Evolutionary conservation across 495 filamentous ascomycete genomes (phyloP).

Genomic region (Penicillium egyptiacum): DNA sequence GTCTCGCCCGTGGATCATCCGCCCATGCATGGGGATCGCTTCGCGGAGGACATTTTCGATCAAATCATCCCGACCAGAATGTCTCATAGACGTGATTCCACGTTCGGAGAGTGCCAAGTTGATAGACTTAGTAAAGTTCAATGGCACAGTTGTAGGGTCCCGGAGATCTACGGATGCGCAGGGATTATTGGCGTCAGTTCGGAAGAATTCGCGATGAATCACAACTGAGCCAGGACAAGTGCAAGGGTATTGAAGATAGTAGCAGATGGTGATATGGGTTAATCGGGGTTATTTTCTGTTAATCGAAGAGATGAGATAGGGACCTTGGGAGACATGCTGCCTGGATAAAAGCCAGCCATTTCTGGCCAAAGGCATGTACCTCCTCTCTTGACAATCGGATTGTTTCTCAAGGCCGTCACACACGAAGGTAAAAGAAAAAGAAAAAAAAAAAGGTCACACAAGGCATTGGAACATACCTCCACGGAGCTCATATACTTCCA

Average conservation of each 20-base stretch:
- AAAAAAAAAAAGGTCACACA: slow-evolving; percentile 13
- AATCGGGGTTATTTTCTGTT: background rate
- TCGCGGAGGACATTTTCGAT: slow-evolving; percentile 69
- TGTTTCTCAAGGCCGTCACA: background rate
- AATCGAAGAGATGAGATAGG: slow-evolving; percentile 6
- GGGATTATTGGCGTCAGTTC: slow-evolving; percentile 21
- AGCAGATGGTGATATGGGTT: background rate
- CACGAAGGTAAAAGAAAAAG: slow-evolving; percentile 2
- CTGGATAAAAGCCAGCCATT: slow-evolving; percentile 12
- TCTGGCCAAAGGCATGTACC: background rate
- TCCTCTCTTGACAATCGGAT: background rate
- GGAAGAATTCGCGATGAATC: slow-evolving; percentile 20
- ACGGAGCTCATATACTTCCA: slow-evolving; percentile 92
- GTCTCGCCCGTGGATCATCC: slow-evolving; percentile 91
- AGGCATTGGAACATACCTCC: slow-evolving; percentile 62
- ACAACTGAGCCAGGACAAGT: slow-evolving; percentile 2
- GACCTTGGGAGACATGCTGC: slow-evolving; percentile 19
- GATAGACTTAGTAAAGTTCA: slow-evolving; percentile 98
- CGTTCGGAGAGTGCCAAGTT: slow-evolving; percentile 93
- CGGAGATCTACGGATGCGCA: slow-evolving; percentile 68
- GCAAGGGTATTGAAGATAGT: background rate
- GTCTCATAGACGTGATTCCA: slow-evolving; percentile 81
- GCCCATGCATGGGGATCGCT: slow-evolving; percentile 89
- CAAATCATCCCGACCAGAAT: slow-evolving; percentile 61
- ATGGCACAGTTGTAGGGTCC: slow-evolving; percentile 74